phyloP scores from a whole-genome alignment of 352 stramenopile species.

The Pythium guiyangense region DNA sequence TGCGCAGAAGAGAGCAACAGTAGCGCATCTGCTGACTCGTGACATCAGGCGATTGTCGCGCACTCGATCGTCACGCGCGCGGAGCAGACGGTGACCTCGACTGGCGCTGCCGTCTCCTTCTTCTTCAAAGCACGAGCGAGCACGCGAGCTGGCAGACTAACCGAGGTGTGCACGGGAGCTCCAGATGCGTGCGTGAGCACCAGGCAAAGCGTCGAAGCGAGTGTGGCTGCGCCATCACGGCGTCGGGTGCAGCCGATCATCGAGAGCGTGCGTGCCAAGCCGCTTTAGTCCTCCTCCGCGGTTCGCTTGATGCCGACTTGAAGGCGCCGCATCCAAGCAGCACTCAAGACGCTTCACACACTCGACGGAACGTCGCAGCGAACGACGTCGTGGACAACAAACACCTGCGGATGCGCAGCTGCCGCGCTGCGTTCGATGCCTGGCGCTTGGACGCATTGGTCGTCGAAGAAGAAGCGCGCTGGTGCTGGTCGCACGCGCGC shows the following conservation, averaged over 20 bases:
- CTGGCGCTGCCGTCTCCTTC: too few species aligned
- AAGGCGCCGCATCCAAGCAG: too few species aligned
- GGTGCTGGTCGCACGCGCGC: conserved; percentile 1
- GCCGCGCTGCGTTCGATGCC: background rate
- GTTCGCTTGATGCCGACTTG: too few species aligned
- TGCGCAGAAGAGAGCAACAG: background rate
- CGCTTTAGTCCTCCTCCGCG: too few species aligned
- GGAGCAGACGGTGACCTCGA: background rate
- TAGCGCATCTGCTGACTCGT: background rate
- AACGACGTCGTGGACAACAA: background rate
- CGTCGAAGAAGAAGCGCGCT: conserved; percentile 9
- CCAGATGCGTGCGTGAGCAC: too few species aligned
- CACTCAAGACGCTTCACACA: background rate
- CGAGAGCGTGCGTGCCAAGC: too few species aligned
- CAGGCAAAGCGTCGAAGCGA: too few species aligned
- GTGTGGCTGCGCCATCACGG: too few species aligned
- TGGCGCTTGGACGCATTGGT: background rate
- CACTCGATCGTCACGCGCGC: conserved; percentile 8
- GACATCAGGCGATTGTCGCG: background rate
- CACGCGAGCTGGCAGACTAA: too few species aligned
- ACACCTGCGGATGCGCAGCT: background rate
- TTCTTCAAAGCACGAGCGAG: too few species aligned
- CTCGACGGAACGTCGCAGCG: background rate
- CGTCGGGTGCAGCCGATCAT: too few species aligned
- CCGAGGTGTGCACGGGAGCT: too few species aligned